Evolutionary conservation across 495 filamentous ascomycete species (phyloP), one percentile per base, ranked within the genome.

Genomic region (Podospora bellae-mahoneyi): DNA sequence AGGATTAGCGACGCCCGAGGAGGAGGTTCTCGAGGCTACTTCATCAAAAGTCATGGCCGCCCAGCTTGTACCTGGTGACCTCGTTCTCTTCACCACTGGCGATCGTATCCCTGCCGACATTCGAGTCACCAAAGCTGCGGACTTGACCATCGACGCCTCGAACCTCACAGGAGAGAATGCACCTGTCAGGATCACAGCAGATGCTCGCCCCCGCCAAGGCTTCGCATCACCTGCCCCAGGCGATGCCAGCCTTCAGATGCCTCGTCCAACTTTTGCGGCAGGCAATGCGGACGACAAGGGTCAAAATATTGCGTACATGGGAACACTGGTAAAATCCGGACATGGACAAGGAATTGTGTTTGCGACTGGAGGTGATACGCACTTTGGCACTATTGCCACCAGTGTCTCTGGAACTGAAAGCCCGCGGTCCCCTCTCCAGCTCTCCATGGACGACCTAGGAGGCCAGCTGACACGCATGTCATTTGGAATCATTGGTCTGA

Each of bases 81-180:
- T 98, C 65, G 92, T 99, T 23, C 78, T 96, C 6, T 97, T 99
- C 77, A 90, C 93, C 13, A 96, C 96, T 0, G 95, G 95, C 58
- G 95, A 99, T 74, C 91, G 96, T 32, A 95, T 99, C 70, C 95
- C 95, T 4, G 95, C 95, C 65, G 95, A 99, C 78, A 90, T 99
- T 66, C 90, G 95, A 53, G 97, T 99, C 60, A 98, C 94, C 18
- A 87, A 89, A 71, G 91, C 93, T 20, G 87, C 89, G 2, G 92
- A 97, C 73, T 78, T 99, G 57, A 88, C 92, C 39, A 96, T 99
- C 69, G 96, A 99, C 74, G 95, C 95, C 75, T 98, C 95, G 9
- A 99, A 99, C 76, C 80, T 99, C 66, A 99, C 95, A 0, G 95
- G 95, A 59, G 95, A 99, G 78, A 97, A 97, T 70, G 93, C 97